phyloP scores from a whole-genome alignment of 352 stramenopile species.

The Phytophthora pisi region DNA sequence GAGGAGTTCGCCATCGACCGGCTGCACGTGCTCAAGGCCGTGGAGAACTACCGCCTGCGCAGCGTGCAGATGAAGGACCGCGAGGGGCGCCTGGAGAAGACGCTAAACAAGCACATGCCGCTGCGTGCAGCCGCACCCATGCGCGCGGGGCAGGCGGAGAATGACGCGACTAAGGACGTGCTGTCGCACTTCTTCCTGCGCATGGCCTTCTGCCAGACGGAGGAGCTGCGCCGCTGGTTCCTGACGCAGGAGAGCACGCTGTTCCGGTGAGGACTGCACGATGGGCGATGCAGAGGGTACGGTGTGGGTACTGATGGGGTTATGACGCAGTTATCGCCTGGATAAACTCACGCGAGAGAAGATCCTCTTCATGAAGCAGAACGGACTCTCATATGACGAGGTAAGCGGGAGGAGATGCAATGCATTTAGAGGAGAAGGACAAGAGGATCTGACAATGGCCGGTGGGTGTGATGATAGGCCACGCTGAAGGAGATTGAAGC shows the following conservation, averaged over 20 bases:
- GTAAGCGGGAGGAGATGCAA: constrained; percentile 17
- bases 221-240: constrained; percentile 98
- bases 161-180: constrained; percentile 87
- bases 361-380: constrained; percentile 88
- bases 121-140: constrained; percentile 48
- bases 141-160: constrained; percentile 60
- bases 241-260: constrained; percentile 95
- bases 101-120: constrained; percentile 85
- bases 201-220: constrained; percentile 97
- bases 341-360: constrained; percentile 92
- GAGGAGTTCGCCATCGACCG: constrained; percentile 97
- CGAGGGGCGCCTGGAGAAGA: constrained; percentile 82
- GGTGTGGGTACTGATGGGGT: constrained; percentile 6
- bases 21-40: constrained; percentile 90
- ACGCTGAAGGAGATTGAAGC: constrained; percentile 70
- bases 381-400: constrained; percentile 81
- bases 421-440: background rate
- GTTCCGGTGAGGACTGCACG: constrained; percentile 74
- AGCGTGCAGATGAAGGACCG: constrained; percentile 74
- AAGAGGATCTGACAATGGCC: background rate
- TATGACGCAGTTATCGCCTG: constrained; percentile 60
- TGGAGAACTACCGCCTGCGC: constrained; percentile 88
- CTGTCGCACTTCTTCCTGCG: constrained; percentile 98
- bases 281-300: background rate
- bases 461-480: constrained; percentile 30